Evolutionary conservation across 768 basidiomycete species (phyloP).

Genomic region (Collybia sp.): DNA sequence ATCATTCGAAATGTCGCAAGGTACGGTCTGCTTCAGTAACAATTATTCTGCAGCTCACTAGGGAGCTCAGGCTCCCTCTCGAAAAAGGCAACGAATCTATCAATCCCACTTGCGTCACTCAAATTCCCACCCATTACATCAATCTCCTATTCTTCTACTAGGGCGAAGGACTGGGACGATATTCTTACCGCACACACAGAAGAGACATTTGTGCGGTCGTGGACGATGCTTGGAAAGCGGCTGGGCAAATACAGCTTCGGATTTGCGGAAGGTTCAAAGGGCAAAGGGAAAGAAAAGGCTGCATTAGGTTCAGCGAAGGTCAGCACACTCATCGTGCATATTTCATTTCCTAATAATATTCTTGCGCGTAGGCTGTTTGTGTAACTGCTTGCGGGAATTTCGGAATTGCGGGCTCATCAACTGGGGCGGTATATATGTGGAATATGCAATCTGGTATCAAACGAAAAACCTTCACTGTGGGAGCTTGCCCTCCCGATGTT

Average conservation of each 20-base stretch:
- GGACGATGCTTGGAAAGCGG: slow-evolving; percentile 81
- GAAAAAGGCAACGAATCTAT: slow-evolving; percentile 75
- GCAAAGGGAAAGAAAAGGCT: slow-evolving; percentile 40
- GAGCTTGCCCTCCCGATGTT: slow-evolving; percentile 54
- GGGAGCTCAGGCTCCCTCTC: slow-evolving; percentile 60
- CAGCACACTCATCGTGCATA: slow-evolving; percentile 3
- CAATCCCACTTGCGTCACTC: slow-evolving; percentile 74
- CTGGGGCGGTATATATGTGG: slow-evolving; percentile 83
- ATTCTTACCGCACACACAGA: slow-evolving; percentile 87
- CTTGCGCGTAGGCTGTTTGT: slow-evolving; percentile 58
- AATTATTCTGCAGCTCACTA: too few relatives aligned
- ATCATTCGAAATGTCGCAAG: slow-evolving; percentile 93
- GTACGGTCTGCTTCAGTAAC: slow-evolving; percentile 25
- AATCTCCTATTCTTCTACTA: slow-evolving; percentile 71
- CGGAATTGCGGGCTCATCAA: slow-evolving; percentile 79
- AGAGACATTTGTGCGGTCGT: slow-evolving; percentile 79
- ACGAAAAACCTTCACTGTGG: slow-evolving; percentile 72
- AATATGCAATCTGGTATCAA: slow-evolving; percentile 94
- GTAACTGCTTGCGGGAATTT: slow-evolving; percentile 97
- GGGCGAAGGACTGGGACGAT: slow-evolving; percentile 97
- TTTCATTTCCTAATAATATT: background rate
- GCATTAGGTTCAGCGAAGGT: slow-evolving; percentile 71
- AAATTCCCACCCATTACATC: slow-evolving; percentile 81
- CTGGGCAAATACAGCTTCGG: slow-evolving; percentile 73
- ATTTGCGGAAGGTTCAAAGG: slow-evolving; percentile 45